These are phyloP conservation scores for Apiospora phragmitis DNA, from an alignment of 2,329 filamentous ascomycete species.

Conservation along the genomic window DNA sequence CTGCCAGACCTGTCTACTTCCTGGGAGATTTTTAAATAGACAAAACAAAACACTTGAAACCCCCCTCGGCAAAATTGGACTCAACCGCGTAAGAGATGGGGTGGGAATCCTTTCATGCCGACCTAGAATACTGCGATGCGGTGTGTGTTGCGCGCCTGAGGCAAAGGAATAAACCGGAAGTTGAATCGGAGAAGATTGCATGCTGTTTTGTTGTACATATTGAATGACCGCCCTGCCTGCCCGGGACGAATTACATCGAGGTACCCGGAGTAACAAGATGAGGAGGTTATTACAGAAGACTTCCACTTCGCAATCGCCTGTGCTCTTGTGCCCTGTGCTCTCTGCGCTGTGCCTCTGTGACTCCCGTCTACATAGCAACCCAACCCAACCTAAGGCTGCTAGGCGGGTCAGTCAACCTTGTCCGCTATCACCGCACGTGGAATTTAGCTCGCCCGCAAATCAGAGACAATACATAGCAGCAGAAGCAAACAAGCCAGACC, in stretches of 20 bases:
- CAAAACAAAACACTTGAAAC: background rate
- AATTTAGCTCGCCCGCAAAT: slow-evolving; percentile 4
- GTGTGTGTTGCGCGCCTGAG: background rate
- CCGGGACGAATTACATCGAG: background rate
- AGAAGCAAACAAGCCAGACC: background rate
- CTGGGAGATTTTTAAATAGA: slow-evolving; percentile 1
- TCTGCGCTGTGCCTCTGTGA: background rate
- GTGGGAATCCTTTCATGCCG: background rate
- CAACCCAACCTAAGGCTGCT: background rate
- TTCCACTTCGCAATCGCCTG: background rate
- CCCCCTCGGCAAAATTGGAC: background rate
- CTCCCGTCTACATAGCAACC: background rate
- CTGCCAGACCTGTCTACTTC: background rate
- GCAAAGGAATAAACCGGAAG: slow-evolving; percentile 3
- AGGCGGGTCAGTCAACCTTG: background rate
- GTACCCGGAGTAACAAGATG: background rate
- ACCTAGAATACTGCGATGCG: background rate
- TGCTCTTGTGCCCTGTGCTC: background rate
- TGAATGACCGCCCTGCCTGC: background rate
- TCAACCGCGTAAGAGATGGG: background rate
- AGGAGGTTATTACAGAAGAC: slow-evolving; percentile 2
- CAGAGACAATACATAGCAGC: background rate
- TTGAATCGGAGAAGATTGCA: background rate
- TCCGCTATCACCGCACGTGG: background rate
- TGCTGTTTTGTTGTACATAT: background rate